A percentile compares a stretch with the other conserved stretches of the same genome.
Evolutionary conservation across 768 basidiomycete genomes (phyloP).

Genomic region (Hemileccinum rubropunctum): DNA sequence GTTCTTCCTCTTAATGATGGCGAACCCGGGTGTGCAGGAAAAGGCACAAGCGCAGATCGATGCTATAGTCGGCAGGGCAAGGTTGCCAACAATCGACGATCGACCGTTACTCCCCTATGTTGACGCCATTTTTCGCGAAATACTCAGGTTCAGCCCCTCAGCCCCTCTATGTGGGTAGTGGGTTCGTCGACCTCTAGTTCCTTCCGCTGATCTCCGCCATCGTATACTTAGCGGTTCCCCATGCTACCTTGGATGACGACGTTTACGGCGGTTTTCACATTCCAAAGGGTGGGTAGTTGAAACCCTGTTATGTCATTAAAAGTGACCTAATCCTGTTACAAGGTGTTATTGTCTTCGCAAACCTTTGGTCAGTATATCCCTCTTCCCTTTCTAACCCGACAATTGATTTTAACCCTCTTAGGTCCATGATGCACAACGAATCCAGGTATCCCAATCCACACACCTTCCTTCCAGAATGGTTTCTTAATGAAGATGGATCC

Average conservation of each 20-base stretch:
- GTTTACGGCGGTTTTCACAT: slow-evolving; percentile 45
- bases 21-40: background rate
- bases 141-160: background rate
- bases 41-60: background rate
- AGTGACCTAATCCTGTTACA: background rate
- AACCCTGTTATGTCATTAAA: background rate
- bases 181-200: too few relatives aligned
- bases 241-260: slow-evolving; percentile 34
- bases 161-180: background rate
- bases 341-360: slow-evolving; percentile 1
- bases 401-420: background rate
- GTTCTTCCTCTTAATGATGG: background rate
- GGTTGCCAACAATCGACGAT: background rate
- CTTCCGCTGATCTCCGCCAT: too few relatives aligned
- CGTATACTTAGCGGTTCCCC: slow-evolving; percentile 21
- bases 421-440: slow-evolving; percentile 10
- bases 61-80: background rate
- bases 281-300: slow-evolving; percentile 31
- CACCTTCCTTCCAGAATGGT: slow-evolving; percentile 36
- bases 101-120: background rate
- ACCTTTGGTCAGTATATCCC: background rate
- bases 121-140: background rate
- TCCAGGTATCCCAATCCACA: slow-evolving; percentile 35
- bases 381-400: background rate
- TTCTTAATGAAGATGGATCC: slow-evolving; percentile 25